phyloP scores from a whole-genome alignment of 768 basidiomycete genomes.

The Leccinum obscurum region DNA sequence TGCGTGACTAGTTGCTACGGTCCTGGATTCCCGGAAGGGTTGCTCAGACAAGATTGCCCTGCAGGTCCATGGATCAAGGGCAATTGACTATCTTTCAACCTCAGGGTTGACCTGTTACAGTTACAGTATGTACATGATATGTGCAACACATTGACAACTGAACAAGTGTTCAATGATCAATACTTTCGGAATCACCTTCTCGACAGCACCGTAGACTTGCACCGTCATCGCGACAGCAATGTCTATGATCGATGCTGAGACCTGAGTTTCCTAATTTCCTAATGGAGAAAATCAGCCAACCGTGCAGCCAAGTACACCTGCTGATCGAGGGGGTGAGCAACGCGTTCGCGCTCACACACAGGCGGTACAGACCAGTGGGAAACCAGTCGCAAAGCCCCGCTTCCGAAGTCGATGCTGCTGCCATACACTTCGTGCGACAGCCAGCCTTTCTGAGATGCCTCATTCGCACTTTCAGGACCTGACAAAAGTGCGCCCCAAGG shows the following conservation, averaged over 20 bases:
- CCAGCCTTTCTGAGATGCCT: not conserved
- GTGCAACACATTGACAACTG: not conserved
- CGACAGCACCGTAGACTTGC: not conserved
- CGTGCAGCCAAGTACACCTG: too few species aligned
- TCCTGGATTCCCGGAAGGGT: too few species aligned
- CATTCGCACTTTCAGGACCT: not conserved
- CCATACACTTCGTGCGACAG: slow-evolving; percentile 6
- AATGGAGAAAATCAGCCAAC: too few species aligned
- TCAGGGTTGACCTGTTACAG: too few species aligned
- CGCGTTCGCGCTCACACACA: not conserved
- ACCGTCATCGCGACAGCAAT: not conserved
- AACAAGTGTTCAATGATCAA: not conserved
- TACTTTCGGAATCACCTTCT: not conserved
- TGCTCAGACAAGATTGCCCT: too few species aligned
- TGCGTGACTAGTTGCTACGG: too few species aligned
- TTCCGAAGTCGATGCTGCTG: not conserved
- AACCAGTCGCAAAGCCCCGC: too few species aligned
- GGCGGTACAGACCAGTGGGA: too few species aligned
- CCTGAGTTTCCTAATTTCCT: slow-evolving; percentile 1
- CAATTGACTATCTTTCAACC: too few species aligned
- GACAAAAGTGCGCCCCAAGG: slow-evolving; percentile 12
- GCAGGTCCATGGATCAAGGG: too few species aligned
- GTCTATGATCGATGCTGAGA: not conserved
- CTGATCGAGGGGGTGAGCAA: not conserved
- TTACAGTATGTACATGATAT: too few species aligned